Base-by-base conservation (phyloP, 192 early-diverging fungal species). In the Endogone sp. region DNA sequence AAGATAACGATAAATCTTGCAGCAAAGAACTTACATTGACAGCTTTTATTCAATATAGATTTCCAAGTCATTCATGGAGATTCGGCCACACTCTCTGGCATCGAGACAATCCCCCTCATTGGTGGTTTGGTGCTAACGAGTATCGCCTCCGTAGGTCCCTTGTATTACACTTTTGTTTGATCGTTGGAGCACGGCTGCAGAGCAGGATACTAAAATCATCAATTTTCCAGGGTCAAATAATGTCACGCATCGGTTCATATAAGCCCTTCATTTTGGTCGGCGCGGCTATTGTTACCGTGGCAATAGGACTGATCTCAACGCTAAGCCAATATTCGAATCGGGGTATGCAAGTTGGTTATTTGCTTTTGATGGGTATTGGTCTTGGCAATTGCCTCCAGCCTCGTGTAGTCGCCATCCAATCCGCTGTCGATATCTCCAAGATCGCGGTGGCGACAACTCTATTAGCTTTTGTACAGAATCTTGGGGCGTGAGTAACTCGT, bases 331-430 rank as follows among this genome's bases (percentile, higher is more conserved):
- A 79, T 4, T 81, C 88, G 3, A 77, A 81, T 28, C 37, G 75
- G 26, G 82, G 73, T 16, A 25, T 80, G 29, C 87, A 86, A 57
- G 83, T 88, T 27, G 80, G 85, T 9, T 87, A 81, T 62, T 70
- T 94, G 64, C 66, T 94, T 24, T 74, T 94, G 66, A 70, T 86
- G 54, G 94, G 93, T 4, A 55, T 88, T 24, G 95, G 95, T 25
- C 81, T 89, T 32, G 94, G 95, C 37, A 80, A 74, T 29, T 81
- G 88, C 62, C 78, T 96, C 62, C 93, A 94, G 79, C 88, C 87
- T 1, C 82, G 85, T 26, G 83, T 93, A 70, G 75, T 94, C 64
- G 90, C 85, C 2, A 81, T 87, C 3, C 94, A 94, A 70, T 88
- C 88, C 0, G 77, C 85, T 2, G 93, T 94, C 2, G 37, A 49